These are phyloP conservation scores for Aspergillus bridgeri DNA, from an alignment of 495 filamentous ascomycete genomes.

Conservation along the genomic window DNA sequence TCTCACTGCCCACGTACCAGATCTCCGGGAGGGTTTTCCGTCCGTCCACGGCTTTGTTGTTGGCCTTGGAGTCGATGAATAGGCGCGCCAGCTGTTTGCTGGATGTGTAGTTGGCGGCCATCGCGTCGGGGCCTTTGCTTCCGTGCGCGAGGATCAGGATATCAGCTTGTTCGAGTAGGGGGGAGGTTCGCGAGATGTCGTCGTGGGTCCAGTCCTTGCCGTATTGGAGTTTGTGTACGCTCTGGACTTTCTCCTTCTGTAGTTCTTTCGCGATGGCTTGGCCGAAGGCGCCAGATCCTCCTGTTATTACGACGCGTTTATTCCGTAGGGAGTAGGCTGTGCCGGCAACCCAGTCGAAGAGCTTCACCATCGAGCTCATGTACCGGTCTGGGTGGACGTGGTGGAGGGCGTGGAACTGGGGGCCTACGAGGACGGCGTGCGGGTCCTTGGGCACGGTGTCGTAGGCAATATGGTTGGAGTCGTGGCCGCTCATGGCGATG, in stretches of 20 bases:
- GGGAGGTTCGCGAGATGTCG: not conserved
- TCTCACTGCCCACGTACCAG: conserved; percentile 19
- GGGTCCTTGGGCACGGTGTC: conserved; percentile 16
- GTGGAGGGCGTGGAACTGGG: conserved; percentile 21
- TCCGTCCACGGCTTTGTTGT: not conserved
- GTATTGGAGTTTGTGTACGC: conserved; percentile 7
- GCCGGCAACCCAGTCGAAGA: conserved; percentile 22
- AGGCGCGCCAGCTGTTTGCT: conserved; percentile 7
- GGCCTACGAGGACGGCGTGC: conserved; percentile 17
- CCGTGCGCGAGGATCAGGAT: conserved; percentile 13
- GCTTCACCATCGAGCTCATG: conserved; percentile 20
- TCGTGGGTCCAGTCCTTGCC: conserved; percentile 7
- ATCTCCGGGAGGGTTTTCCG: conserved; percentile 15
- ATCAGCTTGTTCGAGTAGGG: conserved; percentile 7
- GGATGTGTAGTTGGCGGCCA: conserved; percentile 13
- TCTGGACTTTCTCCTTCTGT: conserved; percentile 7
- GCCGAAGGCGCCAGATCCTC: conserved; percentile 13
- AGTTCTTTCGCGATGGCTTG: conserved; percentile 11
- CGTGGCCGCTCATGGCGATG: conserved; percentile 11
- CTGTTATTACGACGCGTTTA: conserved; percentile 17
- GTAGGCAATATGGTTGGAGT: conserved; percentile 20
- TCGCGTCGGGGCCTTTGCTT: conserved; percentile 8
- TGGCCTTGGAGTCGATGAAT: conserved; percentile 6
- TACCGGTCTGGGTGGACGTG: conserved; percentile 23
- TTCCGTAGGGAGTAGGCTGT: conserved; percentile 18